Evolutionary conservation across 371 early-diverging fungal genomes (phyloP).

Genomic region (Actinomortierella ambigua): DNA sequence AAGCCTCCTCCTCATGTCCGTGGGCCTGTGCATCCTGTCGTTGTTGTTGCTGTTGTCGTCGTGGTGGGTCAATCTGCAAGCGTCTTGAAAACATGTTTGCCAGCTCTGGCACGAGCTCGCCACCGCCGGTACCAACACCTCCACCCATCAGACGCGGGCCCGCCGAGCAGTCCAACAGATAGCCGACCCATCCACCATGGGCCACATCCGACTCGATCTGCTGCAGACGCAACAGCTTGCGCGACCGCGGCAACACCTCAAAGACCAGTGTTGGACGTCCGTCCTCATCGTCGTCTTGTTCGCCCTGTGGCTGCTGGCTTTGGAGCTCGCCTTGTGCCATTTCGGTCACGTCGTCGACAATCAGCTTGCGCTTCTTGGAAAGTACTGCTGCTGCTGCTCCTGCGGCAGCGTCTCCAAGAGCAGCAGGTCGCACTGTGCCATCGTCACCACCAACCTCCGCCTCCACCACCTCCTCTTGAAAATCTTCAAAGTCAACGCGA

Average conservation of each 20-base stretch:
- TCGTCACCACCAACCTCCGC: background rate
- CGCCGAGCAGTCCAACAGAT: constrained; percentile 36
- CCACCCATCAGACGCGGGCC: constrained; percentile 39
- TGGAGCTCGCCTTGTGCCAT: constrained; percentile 62
- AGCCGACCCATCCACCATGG: constrained; percentile 42
- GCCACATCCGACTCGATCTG: constrained; percentile 49
- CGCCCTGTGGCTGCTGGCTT: constrained; percentile 55
- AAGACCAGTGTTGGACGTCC: constrained; percentile 33
- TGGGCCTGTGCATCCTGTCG: background rate
- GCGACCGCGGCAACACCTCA: constrained; percentile 47
- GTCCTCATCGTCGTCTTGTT: constrained; percentile 43
- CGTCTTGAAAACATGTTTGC: constrained; percentile 47
- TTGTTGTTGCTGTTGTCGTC: background rate
- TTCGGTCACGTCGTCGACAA: constrained; percentile 74
- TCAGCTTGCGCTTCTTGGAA: constrained; percentile 60
- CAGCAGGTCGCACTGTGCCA: background rate
- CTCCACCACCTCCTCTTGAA: constrained; percentile 4
- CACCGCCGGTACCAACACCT: background rate
- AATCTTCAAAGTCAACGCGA: constrained; percentile 26
- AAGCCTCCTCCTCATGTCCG: constrained; percentile 31
- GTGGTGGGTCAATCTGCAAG: constrained; percentile 29
- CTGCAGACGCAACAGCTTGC: constrained; percentile 47
- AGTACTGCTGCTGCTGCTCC: constrained; percentile 9
- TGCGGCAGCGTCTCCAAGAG: constrained; percentile 6
- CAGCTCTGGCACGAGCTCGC: constrained; percentile 37